Evolutionary conservation across 1,284 basidiomycete species (phyloP), one percentile per base, ranked within the genome.

Genomic region (Cystobasidium pallidum): DNA sequence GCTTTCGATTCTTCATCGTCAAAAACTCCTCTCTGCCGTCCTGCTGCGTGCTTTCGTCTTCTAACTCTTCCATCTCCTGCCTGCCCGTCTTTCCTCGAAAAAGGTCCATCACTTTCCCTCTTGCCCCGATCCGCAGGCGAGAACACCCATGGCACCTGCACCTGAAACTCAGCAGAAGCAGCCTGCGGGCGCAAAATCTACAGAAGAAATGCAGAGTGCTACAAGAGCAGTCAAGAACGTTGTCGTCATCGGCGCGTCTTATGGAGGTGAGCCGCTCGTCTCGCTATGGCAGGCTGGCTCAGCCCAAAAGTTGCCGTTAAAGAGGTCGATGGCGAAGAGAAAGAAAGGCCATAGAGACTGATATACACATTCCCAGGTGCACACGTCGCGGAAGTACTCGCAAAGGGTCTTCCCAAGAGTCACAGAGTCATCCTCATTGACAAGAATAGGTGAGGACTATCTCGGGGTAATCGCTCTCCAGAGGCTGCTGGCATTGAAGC

Each of bases 361-460:
- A 43, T 19, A 17, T 71, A 21, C 19, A 52, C 19, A 13, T 17
- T 11, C 19, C 15, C 73, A 75, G 77, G 77, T 34, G 70, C 75
- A 13, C 73, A 74, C 2, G 77, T 76, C 1, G 78, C 77, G 13
- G 77, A 77, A 30, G 55, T 77, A 10, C 64, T 79, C 13, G 72
- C 77, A 7, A 55, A 74, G 21, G 63, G 72, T 0, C 57, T 79
- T 1, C 78, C 77, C 0, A 28, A 70, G 1, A 64, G 72, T 0
- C 73, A 78, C 45, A 73, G 77, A 4, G 78, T 79, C 45, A 74
- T 78, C 24, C 74, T 78, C n/a, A 72, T 79, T 15, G 78, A 79
- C 65, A 66, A 76, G 24, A 75, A 77, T 36, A 75, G 73, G 76
- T 78, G 66, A 65, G 77, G 24, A 15, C 3, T 2, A 8, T 17